Evolutionary conservation across 2,329 filamentous ascomycete genomes (phyloP), one percentile per base, ranked within the genome.

Genomic region (Hymenoscyphus albidus): DNA sequence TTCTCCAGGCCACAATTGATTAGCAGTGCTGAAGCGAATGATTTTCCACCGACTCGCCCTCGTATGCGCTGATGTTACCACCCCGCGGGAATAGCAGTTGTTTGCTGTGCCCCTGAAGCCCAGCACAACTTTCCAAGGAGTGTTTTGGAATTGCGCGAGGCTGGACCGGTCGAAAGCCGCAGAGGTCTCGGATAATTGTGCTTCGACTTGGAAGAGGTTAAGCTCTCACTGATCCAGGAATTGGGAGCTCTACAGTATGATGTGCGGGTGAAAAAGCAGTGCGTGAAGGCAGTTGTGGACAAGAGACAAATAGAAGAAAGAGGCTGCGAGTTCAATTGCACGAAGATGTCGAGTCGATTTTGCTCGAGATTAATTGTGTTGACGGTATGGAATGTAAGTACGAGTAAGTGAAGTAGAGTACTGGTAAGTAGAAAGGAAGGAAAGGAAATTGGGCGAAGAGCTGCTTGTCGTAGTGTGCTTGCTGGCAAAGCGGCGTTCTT

Each of bases 281-380:
- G 48, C 22, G 22, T n/a, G 22, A 4, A 54, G 9, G 48, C 18
- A 54, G 48, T 12, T 12, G 48, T 13, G 48, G 18, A 54, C 18
- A 54, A 54, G 22, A 22, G 48, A 54, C 48, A 54, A 54, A 54
- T 54, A 22, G 32, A 42, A 39, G n/a, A 27, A 42, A 39, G n/a
- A 27, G 14, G 27, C n/a, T 42, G 7, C 3, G 5, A 9, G 13
- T 40, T 59, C 58, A 44, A 44, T 59, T 59, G 58, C 58, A 59
- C 27, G 18, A 32, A 27, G 18, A 27, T 42, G 32, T 14, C 6
- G 38, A 42, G 58, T 44, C 58, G 58, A 10, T 38, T 6, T 42
- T 10, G 58, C 39, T 22, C 27, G 38, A 22, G n/a, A 31, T 9
- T 59, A 59, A 59, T 32, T 59, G 58, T 59, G 27, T 48, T 32